Evolutionary conservation across 371 early-diverging fungal species (phyloP).

Genomic region (Mucor piriformis): DNA sequence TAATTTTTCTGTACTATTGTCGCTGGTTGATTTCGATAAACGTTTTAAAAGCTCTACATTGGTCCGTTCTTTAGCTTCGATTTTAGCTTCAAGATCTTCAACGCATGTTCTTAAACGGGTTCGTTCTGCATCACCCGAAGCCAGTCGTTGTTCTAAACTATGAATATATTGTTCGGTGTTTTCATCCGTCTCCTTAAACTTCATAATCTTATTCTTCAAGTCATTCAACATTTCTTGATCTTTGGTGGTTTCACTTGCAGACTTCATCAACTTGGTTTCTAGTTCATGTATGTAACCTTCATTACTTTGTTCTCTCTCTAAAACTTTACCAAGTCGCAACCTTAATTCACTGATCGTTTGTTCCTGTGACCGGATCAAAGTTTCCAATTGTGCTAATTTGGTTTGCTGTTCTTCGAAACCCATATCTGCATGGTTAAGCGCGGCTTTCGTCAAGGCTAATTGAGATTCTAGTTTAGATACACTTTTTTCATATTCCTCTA

Average conservation of each 20-base stretch:
- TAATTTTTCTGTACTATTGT: conserved; percentile 23
- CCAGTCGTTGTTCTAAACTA: conserved; percentile 34
- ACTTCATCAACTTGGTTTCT: conserved; percentile 41
- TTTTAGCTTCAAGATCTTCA: conserved; percentile 26
- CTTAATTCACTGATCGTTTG: conserved; percentile 21
- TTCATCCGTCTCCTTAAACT: conserved; percentile 39
- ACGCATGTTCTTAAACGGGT: conserved; percentile 8
- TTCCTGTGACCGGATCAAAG: conserved; percentile 34
- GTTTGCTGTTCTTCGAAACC: conserved; percentile 55
- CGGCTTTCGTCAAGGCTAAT: conserved; percentile 59
- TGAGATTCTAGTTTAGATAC: conserved; percentile 59
- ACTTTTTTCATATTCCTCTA: conserved; percentile 70
- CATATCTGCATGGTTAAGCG: conserved; percentile 52
- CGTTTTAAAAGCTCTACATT: conserved; percentile 25
- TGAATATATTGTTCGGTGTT: conserved; percentile 43
- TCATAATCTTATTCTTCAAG: conserved; percentile 29
- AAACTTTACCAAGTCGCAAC: conserved; percentile 17
- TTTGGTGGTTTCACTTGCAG: conserved; percentile 27
- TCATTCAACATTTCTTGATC: conserved; percentile 40
- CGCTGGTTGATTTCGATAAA: conserved; percentile 8
- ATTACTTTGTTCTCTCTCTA: conserved; percentile 38
- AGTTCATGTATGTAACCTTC: conserved; percentile 48
- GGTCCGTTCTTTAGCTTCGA: conserved; percentile 25
- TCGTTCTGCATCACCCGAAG: conserved; percentile 24
- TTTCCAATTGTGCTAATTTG: conserved; percentile 36